Percentiles rank a stretch among this genome's conserved stretches.
Conservation (phyloP, 176 grass and related monocot species). For the Aegilops sharonensis region DNA sequence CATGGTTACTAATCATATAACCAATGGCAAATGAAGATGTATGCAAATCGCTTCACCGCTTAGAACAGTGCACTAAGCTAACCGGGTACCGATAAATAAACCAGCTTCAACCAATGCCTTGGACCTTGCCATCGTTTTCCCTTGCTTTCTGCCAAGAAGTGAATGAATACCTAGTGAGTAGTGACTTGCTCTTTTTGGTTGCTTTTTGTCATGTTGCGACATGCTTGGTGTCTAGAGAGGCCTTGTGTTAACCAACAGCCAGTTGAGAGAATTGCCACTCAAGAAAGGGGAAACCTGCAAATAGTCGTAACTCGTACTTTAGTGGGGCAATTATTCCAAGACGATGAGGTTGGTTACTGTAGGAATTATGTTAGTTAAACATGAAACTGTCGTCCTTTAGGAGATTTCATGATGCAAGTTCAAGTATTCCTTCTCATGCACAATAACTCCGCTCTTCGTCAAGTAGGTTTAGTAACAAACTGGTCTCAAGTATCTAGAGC, state of each 20-base stretch:
- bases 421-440: not conserved
- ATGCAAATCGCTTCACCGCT: not conserved
- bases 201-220: not conserved
- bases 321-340: not conserved
- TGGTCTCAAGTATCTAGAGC: not conserved
- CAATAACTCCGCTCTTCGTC: not conserved
- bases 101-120: not conserved
- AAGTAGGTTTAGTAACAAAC: not conserved
- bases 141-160: not conserved
- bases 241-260: constrained; percentile 86
- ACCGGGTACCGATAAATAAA: not conserved
- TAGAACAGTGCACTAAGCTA: not conserved
- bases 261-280: constrained; percentile 55
- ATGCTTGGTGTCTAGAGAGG: constrained; percentile 31
- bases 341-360: not conserved
- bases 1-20: not conserved
- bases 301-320: constrained; percentile 1
- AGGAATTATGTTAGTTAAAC: not conserved
- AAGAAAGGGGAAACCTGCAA: constrained; percentile 75
- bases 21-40: not conserved
- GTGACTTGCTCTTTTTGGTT: not conserved
- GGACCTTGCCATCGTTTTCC: not conserved
- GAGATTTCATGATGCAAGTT: not conserved
- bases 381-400: not conserved
- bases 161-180: not conserved